Evolutionary conservation across 495 filamentous ascomycete genomes (phyloP).

Genomic region (Aspergillus nidulans): DNA sequence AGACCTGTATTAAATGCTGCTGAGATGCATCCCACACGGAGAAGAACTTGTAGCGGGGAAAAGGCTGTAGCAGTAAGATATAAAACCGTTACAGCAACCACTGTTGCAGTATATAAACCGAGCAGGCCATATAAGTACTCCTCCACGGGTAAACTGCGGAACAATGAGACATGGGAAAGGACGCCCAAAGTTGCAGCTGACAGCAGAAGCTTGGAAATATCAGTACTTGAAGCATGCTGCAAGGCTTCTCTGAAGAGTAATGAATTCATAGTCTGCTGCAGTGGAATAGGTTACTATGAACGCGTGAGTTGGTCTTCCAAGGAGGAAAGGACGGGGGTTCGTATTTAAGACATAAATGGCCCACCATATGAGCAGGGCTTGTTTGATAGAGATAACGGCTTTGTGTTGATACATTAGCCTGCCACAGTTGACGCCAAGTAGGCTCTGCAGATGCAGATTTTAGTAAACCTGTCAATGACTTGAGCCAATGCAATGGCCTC

Average conservation of each 20-base stretch:
- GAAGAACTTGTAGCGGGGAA: neutral
- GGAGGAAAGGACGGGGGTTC: no score
- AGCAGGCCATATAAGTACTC: conserved; percentile 2
- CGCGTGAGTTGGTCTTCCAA: no score
- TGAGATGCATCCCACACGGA: neutral
- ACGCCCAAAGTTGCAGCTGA: neutral
- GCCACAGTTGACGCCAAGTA: no score
- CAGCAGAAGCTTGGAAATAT: neutral
- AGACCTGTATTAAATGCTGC: conserved; percentile 16
- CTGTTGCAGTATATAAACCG: neutral
- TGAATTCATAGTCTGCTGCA: no score
- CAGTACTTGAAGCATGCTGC: neutral
- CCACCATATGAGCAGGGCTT: no score
- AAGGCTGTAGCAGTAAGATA: neutral
- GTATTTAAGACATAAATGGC: no score
- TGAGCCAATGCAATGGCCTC: no score
- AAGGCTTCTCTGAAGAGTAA: neutral
- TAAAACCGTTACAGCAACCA: neutral
- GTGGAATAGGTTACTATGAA: no score
- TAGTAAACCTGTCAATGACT: no score
- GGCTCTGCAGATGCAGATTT: no score
- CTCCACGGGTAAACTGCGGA: conserved; percentile 1
- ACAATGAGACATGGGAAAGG: neutral
- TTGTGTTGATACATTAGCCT: no score
- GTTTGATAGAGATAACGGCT: no score